A percentile compares a stretch with the other conserved stretches of the same genome.
Evolutionary conservation across 2,329 filamentous ascomycete species (phyloP).

Genomic region (Endothia cerciana): DNA sequence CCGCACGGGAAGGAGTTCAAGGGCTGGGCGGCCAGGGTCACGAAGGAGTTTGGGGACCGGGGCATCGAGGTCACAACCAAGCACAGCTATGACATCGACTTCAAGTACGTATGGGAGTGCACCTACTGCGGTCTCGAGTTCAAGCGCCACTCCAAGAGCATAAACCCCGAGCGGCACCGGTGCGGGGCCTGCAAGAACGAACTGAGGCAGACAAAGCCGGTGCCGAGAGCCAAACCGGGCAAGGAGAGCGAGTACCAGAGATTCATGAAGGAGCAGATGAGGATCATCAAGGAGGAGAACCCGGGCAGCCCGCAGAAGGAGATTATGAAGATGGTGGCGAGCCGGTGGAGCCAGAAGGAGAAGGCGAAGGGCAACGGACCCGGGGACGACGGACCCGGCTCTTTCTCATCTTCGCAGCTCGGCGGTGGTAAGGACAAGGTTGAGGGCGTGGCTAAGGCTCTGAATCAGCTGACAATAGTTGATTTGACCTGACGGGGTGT

Average conservation of each 20-base stretch:
- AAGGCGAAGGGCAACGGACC: constrained; percentile 33
- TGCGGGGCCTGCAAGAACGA: constrained; percentile 77
- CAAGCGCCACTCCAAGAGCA: constrained; percentile 83
- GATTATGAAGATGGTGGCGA: constrained; percentile 70
- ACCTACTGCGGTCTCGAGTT: constrained; percentile 69
- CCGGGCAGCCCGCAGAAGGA: constrained; percentile 65
- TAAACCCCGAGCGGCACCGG: constrained; percentile 70
- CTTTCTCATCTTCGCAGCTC: constrained; percentile 1
- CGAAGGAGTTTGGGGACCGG: constrained; percentile 58
- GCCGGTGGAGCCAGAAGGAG: constrained; percentile 59
- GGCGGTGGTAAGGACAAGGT: constrained; percentile 13
- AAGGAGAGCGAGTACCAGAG: constrained; percentile 50
- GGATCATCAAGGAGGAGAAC: constrained; percentile 58
- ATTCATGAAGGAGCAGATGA: constrained; percentile 71
- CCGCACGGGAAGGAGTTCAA: constrained; percentile 89
- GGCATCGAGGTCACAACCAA: constrained; percentile 84
- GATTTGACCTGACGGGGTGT: constrained; percentile 21
- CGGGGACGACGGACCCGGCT: constrained; percentile 21
- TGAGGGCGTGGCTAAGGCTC: constrained; percentile 17
- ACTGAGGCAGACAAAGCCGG: constrained; percentile 79
- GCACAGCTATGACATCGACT: constrained; percentile 87
- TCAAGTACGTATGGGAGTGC: constrained; percentile 90
- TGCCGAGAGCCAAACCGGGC: constrained; percentile 54
- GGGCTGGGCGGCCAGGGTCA: constrained; percentile 65
- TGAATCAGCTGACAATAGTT: constrained; percentile 22